Conservation (phyloP, 768 basidiomycete genomes). For the Lactifluus hygrophoroides region DNA sequence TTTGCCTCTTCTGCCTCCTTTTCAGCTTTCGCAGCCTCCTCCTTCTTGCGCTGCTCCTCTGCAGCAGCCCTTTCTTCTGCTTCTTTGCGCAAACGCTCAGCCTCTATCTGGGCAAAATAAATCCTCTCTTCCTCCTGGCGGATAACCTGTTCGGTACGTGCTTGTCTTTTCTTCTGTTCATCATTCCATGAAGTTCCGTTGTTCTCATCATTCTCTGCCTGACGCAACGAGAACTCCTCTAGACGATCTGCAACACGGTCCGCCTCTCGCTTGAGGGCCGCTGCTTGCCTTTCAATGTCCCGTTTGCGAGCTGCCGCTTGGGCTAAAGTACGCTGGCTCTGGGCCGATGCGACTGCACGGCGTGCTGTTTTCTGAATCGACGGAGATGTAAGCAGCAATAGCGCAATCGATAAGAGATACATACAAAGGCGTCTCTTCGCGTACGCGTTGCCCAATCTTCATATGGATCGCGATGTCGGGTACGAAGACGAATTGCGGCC, state of each 20-base stretch:
- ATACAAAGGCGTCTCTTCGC: conserved; percentile 39
- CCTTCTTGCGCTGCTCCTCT: conserved; percentile 24
- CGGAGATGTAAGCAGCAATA: background rate
- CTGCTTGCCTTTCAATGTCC: conserved; percentile 29
- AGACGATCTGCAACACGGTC: conserved; percentile 43
- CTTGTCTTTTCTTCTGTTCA: conserved; percentile 39
- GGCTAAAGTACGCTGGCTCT: conserved; percentile 15
- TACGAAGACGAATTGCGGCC: conserved; percentile 37
- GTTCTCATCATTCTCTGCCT: conserved; percentile 38
- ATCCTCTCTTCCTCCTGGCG: conserved; percentile 54
- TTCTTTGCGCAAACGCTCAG: conserved; percentile 34
- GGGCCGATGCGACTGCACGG: conserved; percentile 23
- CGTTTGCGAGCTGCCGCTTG: conserved; percentile 19
- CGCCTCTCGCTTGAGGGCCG: conserved; percentile 41
- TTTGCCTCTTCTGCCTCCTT: conserved; percentile 22
- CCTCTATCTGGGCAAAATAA: conserved; percentile 39
- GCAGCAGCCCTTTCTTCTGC: conserved; percentile 24
- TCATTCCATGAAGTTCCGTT: conserved; percentile 40
- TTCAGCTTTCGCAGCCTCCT: conserved; percentile 23
- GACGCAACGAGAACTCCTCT: conserved; percentile 33
- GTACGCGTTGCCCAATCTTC: conserved; percentile 46
- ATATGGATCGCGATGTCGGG: conserved; percentile 38
- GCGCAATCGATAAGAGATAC: conserved; percentile 12
- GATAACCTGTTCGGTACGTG: conserved; percentile 55
- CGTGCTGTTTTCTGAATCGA: conserved; percentile 33